A percentile compares a stretch with the other conserved stretches of the same genome.
Evolutionary conservation across 1,139 yeast species (phyloP).

Genomic region (Meyerozyma guilliermondii): DNA sequence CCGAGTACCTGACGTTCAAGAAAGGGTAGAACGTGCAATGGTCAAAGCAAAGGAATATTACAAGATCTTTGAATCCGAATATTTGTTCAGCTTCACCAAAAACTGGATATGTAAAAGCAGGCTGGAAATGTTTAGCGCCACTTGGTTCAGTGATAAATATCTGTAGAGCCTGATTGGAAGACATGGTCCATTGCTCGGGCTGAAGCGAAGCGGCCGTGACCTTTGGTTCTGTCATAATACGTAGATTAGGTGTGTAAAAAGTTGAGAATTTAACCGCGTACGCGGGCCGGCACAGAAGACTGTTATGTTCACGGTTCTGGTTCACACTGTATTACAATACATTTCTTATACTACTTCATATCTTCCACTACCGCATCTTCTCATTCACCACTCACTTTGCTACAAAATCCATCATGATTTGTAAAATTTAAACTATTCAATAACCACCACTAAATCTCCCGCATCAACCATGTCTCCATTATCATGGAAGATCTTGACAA

Average conservation of each 20-base stretch:
- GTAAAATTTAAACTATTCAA: conserved; percentile 27
- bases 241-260: neutral
- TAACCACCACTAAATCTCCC: conserved; percentile 87
- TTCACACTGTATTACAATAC: too few species aligned
- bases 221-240: neutral
- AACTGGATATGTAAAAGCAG: conserved; percentile 84
- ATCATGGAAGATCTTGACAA: conserved; percentile 67
- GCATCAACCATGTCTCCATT: conserved; percentile 97
- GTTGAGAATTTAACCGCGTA: neutral
- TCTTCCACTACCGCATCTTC: too few species aligned
- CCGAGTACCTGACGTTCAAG: conserved; percentile 51
- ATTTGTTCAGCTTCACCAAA: conserved; percentile 89
- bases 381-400: too few species aligned
- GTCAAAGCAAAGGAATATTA: conserved; percentile 43
- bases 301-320: too few species aligned
- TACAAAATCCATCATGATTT: neutral
- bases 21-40: conserved; percentile 43
- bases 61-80: conserved; percentile 73
- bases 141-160: conserved; percentile 49
- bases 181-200: conserved; percentile 64
- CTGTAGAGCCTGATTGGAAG: conserved; percentile 61
- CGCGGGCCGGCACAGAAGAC: neutral
- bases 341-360: too few species aligned
- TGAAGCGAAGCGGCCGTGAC: conserved; percentile 21
- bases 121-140: conserved; percentile 56